phyloP scores from a whole-genome alignment of 225 moss, liverwort and hornwort genomes.

The Pseudoscleropodium purum region DNA sequence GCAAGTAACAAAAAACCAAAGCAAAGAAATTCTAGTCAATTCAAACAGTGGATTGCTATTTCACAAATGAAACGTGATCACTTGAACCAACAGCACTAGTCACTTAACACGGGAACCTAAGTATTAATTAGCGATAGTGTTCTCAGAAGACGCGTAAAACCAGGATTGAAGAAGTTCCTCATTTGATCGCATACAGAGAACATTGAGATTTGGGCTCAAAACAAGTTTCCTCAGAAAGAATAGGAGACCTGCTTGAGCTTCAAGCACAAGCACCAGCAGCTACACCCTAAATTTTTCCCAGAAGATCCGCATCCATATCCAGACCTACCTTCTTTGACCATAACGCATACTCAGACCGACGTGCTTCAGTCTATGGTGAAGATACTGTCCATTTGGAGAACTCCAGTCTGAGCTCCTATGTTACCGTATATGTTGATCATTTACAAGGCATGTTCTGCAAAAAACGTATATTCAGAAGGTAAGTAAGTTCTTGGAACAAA shows the following conservation, averaged over 20 bases:
- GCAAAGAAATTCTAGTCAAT: conserved; percentile 12
- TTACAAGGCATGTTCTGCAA: conserved; percentile 18
- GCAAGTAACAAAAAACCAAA: conserved; percentile 10
- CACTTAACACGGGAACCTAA: background rate
- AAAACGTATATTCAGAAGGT: background rate
- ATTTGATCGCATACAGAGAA: background rate
- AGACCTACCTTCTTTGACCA: conserved; percentile 17
- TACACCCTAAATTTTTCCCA: background rate
- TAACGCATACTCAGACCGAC: background rate
- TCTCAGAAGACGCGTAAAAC: background rate
- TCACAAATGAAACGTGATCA: background rate
- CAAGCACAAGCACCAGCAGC: background rate
- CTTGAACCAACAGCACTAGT: background rate
- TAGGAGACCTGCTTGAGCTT: background rate
- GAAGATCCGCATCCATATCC: background rate
- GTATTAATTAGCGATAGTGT: background rate
- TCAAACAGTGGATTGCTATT: background rate
- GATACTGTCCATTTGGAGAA: background rate
- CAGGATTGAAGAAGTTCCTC: background rate
- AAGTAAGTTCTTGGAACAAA: background rate
- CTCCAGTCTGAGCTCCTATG: conserved; percentile 3
- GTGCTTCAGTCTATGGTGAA: background rate
- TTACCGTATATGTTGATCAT: conserved; percentile 1
- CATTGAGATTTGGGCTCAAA: background rate
- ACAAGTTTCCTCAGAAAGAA: background rate